Base-by-base conservation (phyloP, 345 rosid species). In the Arabidopsis suecica region DNA sequence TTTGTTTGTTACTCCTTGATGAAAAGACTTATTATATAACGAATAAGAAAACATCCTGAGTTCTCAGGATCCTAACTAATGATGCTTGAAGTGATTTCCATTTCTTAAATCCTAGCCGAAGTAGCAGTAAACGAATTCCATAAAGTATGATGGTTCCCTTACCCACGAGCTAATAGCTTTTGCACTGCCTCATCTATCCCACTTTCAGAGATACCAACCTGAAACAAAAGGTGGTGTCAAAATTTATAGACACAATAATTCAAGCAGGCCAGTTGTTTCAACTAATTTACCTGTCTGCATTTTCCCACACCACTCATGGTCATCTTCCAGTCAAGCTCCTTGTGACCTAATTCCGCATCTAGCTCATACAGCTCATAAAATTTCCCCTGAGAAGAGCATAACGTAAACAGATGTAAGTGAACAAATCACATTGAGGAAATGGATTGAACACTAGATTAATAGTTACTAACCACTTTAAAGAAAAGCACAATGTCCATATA, bases 341-440 rank as follows among this genome's bases (percentile, higher is more conserved):
- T 87, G 75, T 94, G 96, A 34, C 97, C 98, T 82, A 88, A 66
- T 82, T 91, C 98, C 80, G 98, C 98, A 86, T 94, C 98, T 38
- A 89, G 76, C 82, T 94, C 97, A 79, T 94, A 94, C 16, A 94
- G 96, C 86, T 94, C 98, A 72, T 91, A 94, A 68, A 91, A 91
- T 59, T 89, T 94, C 23, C 98, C 98, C 96, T 94, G 71, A 69
- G 69, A 51, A 67, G 59, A 78, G 65, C 57, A 83, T 53, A 56
- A 60, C 36, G 32, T 41, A 73, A 7, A 10, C 65, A 25, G 40
- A 22, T 66, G 61, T 44, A 80, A 74, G 68, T 69, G 30, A 77
- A 40, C 58, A 51, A 42, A 51, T 20, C 22, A 5, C 68, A 69
- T 11, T 16, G 10, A 55, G 61, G 54, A 61, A 68, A 62, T 38